Evolutionary conservation across 495 filamentous ascomycete species (phyloP).

Genomic region (Xylaria palmicola): DNA sequence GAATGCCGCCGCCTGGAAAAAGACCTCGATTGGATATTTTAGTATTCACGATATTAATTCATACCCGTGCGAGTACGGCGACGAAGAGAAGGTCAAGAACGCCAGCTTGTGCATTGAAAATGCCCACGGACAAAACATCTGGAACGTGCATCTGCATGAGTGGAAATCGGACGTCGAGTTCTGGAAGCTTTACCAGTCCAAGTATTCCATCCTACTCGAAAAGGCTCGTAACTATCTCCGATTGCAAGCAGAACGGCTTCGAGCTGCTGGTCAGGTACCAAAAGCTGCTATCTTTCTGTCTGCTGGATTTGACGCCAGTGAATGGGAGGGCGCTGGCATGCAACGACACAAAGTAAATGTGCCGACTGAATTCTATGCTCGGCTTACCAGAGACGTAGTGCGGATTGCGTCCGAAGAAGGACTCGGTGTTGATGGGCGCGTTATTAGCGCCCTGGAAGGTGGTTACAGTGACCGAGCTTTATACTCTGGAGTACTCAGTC

Average conservation of each 20-base stretch:
- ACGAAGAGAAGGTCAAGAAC: conserved; percentile 84
- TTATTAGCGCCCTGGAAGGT: conserved; percentile 92
- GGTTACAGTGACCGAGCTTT: conserved; percentile 93
- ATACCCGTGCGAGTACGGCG: conserved; percentile 88
- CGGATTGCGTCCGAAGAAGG: conserved; percentile 77
- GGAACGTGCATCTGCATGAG: conserved; percentile 90
- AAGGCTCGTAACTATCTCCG: conserved; percentile 77
- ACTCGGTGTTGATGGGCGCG: conserved; percentile 71
- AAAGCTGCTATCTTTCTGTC: conserved; percentile 90
- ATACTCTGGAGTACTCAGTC: conserved; percentile 82
- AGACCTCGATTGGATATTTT: conserved; percentile 88
- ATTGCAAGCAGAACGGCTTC: conserved; percentile 62
- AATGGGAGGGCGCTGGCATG: conserved; percentile 90
- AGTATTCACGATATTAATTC: conserved; percentile 97
- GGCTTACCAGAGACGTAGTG: conserved; percentile 81
- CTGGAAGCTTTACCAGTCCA: conserved; percentile 78
- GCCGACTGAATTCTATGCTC: conserved; percentile 93
- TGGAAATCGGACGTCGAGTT: conserved; percentile 84
- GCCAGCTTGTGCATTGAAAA: conserved; percentile 91
- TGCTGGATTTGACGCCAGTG: conserved; percentile 94
- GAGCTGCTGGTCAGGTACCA: conserved; percentile 51
- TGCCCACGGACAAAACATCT: conserved; percentile 86
- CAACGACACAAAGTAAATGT: conserved; percentile 93
- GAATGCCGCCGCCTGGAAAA: conserved; percentile 69
- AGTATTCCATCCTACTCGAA: conserved; percentile 71